phyloP scores from a whole-genome alignment of 1,284 basidiomycete species.

The Sphagnurus paluster region DNA sequence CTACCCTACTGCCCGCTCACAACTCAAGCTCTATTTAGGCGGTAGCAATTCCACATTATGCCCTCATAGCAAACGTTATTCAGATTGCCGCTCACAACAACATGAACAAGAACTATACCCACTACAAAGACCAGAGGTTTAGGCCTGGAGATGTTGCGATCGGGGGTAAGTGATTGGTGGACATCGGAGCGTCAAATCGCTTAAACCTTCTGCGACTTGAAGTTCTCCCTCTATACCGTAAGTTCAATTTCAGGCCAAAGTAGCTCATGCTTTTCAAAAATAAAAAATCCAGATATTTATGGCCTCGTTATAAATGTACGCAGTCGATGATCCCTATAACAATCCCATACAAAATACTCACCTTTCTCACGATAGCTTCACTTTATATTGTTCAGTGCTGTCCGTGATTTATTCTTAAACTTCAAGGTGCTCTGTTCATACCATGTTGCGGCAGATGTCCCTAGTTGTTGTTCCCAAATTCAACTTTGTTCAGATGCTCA shows the following conservation, averaged over 20 bases:
- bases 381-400: slow-evolving; percentile 53
- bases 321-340: too few relatives aligned
- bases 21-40: slow-evolving; percentile 35
- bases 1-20: background rate
- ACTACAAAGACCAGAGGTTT: slow-evolving; percentile 37
- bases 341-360: too few relatives aligned
- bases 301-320: slow-evolving; percentile 62
- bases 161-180: slow-evolving; percentile 23
- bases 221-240: slow-evolving; percentile 49
- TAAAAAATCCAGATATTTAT: slow-evolving; percentile 63
- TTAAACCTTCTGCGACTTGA: slow-evolving; percentile 6
- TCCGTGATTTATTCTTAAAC: slow-evolving; percentile 31
- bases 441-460: slow-evolving; percentile 41
- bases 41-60: slow-evolving; percentile 60
- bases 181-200: too few relatives aligned
- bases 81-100: slow-evolving; percentile 48
- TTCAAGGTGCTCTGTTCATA: background rate
- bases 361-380: slow-evolving; percentile 43
- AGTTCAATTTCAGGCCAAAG: slow-evolving; percentile 12
- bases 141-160: slow-evolving; percentile 46
- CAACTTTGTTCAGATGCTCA: slow-evolving; percentile 63
- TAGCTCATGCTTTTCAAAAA: slow-evolving; percentile 21
- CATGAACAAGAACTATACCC: slow-evolving; percentile 35
- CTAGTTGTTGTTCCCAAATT: slow-evolving; percentile 77
- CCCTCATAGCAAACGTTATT: slow-evolving; percentile 54